A percentile compares a stretch with the other conserved stretches of the same genome.
Conservation (phyloP, 2,329 filamentous ascomycete genomes). For the Penicillium sp. region DNA sequence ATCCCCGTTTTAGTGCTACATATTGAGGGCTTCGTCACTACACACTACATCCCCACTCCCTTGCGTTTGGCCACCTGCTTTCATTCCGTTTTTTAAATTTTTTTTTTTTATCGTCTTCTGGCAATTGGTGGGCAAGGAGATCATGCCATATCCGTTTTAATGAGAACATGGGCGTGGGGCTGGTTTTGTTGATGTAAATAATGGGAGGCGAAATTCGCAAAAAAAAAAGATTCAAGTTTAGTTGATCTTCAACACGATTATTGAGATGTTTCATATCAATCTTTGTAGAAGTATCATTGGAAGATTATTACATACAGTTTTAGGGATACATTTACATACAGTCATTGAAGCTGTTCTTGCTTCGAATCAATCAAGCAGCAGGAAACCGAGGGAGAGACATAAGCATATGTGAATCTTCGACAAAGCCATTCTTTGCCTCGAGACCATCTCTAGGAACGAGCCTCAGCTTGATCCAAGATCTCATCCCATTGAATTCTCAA, state of each 20-base stretch:
- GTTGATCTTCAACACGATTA: background rate
- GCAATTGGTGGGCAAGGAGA: constrained; percentile 26
- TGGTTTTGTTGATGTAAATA: constrained; percentile 38
- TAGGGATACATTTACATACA: background rate
- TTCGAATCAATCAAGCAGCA: background rate
- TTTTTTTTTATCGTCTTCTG: constrained; percentile 17
- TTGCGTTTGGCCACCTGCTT: constrained; percentile 13
- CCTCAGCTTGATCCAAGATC: constrained; percentile 39
- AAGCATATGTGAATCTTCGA: background rate
- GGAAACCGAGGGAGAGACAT: background rate
- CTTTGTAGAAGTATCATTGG: background rate
- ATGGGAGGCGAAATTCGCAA: constrained; percentile 24
- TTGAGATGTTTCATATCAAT: background rate
- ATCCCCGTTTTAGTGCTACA: constrained; percentile 10
- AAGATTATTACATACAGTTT: background rate
- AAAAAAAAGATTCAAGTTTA: constrained; percentile 16
- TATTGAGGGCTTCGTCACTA: constrained; percentile 10
- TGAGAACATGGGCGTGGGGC: constrained; percentile 35
- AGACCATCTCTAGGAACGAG: background rate
- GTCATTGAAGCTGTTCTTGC: background rate
- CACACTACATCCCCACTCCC: constrained; percentile 17
- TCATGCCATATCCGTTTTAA: constrained; percentile 36
- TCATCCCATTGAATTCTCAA: constrained; percentile 42
- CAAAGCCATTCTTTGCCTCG: background rate
- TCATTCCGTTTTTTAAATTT: constrained; percentile 10